phyloP scores from a whole-genome alignment of 768 basidiomycete species.

The Termitomyces bulborhizus region DNA sequence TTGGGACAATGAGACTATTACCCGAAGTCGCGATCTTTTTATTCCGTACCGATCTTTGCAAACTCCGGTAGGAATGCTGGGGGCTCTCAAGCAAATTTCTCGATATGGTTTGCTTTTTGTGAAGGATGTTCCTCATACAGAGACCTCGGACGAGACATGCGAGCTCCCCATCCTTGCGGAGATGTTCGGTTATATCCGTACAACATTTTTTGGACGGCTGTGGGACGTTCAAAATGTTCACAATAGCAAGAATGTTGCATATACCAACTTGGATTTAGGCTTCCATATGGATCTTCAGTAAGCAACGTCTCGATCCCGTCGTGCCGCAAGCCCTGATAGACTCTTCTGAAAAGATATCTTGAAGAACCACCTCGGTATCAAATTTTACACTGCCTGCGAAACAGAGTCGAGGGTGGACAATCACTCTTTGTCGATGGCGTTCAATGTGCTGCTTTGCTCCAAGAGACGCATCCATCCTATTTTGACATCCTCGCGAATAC shows the following conservation, averaged over 20 bases:
- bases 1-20: constrained; percentile 13
- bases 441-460: constrained; percentile 52
- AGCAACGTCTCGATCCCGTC: constrained; percentile 21
- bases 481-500: constrained; percentile 56
- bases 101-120: constrained; percentile 72
- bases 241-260: constrained; percentile 87
- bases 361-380: constrained; percentile 89
- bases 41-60: constrained; percentile 48
- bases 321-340: neutral
- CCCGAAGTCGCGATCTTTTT: constrained; percentile 36
- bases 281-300: constrained; percentile 91
- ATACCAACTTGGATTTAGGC: constrained; percentile 85
- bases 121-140: constrained; percentile 54
- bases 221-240: constrained; percentile 82
- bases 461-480: constrained; percentile 34
- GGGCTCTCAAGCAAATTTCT: constrained; percentile 64
- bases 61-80: constrained; percentile 38
- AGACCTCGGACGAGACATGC: constrained; percentile 56
- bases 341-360: constrained; percentile 60
- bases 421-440: constrained; percentile 87
- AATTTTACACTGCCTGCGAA: constrained; percentile 85
- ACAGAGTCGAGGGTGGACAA: constrained; percentile 74
- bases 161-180: constrained; percentile 60
- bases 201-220: constrained; percentile 83
- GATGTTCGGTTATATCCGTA: constrained; percentile 68